phyloP scores from a whole-genome alignment of 2,329 filamentous ascomycete species.

The Chaetothyriales sp. region DNA sequence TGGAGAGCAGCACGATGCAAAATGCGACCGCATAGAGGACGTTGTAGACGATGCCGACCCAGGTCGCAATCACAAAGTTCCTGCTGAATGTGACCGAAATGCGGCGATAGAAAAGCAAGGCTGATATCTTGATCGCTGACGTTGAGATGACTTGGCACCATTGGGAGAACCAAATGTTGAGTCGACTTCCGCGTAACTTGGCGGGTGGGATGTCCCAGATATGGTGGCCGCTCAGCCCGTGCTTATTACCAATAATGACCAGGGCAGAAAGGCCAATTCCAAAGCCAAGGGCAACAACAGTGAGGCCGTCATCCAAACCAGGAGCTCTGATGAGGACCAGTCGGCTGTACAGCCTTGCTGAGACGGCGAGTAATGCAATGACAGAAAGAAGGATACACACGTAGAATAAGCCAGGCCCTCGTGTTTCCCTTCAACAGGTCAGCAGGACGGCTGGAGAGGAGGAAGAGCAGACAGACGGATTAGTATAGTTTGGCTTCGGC shows the following conservation, averaged over 20 bases:
- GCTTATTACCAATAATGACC: constrained; percentile 15
- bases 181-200: constrained; percentile 7
- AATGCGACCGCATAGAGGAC: constrained; percentile 12
- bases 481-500: constrained; percentile 22
- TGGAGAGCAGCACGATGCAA: constrained; percentile 8
- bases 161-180: constrained; percentile 14
- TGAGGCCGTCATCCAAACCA: constrained; percentile 13
- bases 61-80: constrained; percentile 14
- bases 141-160: constrained; percentile 12
- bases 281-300: constrained; percentile 8
- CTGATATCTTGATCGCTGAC: constrained; percentile 13
- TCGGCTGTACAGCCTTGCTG: constrained; percentile 20
- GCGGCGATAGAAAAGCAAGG: constrained; percentile 18
- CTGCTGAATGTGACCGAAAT: constrained; percentile 14
- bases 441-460: not conserved
- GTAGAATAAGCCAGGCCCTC: constrained; percentile 18
- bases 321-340: constrained; percentile 17
- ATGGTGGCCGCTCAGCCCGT: constrained; percentile 14
- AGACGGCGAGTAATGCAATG: constrained; percentile 14
- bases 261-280: constrained; percentile 10
- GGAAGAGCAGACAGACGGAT: constrained; percentile 10
- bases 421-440: constrained; percentile 13
- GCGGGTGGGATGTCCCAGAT: constrained; percentile 15
- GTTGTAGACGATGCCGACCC: constrained; percentile 19
- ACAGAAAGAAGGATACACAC: constrained; percentile 19